Percentiles rank a stretch among this genome's conserved stretches.
Evolutionary conservation across 2,329 filamentous ascomycete species (phyloP).

Genomic region (Botryotinia narcissicola): DNA sequence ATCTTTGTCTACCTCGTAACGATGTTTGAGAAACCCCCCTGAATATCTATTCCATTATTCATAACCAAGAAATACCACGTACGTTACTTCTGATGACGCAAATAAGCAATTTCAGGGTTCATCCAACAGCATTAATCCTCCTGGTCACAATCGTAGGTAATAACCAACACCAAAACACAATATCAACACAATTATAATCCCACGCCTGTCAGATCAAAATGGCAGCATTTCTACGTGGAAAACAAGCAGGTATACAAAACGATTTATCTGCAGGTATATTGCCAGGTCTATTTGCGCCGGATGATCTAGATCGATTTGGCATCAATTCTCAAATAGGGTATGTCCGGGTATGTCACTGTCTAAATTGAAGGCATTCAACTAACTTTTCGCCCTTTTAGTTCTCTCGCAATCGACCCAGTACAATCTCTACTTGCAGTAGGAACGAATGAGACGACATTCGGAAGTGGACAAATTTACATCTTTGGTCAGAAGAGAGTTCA

Average conservation of each 20-base stretch:
- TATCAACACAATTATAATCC: neutral
- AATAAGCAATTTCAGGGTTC: constrained; percentile 3
- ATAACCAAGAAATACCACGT: constrained; percentile 9
- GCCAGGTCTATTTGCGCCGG: constrained; percentile 74
- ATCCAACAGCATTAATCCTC: neutral
- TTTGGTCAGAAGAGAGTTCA: constrained; percentile 80
- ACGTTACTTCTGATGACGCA: constrained; percentile 13
- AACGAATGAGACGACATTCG: constrained; percentile 83
- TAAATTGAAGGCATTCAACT: constrained; percentile 16
- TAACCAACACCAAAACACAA: constrained; percentile 14
- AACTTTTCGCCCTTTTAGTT: constrained; percentile 47
- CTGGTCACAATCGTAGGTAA: neutral
- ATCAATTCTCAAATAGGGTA: constrained; percentile 74
- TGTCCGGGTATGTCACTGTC: constrained; percentile 24
- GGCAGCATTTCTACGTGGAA: constrained; percentile 85
- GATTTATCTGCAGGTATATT: constrained; percentile 82
- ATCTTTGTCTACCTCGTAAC: neutral
- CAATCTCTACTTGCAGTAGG: constrained; percentile 92
- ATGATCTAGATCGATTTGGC: constrained; percentile 80
- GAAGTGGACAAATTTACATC: constrained; percentile 83
- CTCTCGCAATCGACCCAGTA: constrained; percentile 86
- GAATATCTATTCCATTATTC: constrained; percentile 4
- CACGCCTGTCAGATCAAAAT: constrained; percentile 47
- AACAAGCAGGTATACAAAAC: constrained; percentile 88
- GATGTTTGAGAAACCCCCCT: neutral